A percentile compares a stretch with the other conserved stretches of the same genome.
These are phyloP conservation scores for Dothidotthia symphoricarpi DNA, from an alignment of 2,329 filamentous ascomycete species.

Conservation along the genomic window DNA sequence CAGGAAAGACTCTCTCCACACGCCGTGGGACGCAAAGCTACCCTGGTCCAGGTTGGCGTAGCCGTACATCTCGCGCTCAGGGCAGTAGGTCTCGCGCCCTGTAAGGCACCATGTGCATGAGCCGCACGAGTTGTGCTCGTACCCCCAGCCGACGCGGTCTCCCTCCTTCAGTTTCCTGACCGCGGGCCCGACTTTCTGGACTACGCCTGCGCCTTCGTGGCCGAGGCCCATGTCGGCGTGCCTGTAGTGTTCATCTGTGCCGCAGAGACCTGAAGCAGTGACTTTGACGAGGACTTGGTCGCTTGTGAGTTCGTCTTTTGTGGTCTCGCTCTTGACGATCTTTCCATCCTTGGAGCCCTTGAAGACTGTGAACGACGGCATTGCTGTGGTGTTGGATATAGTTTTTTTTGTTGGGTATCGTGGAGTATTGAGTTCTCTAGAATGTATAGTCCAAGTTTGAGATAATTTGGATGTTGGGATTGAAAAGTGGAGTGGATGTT, in stretches of 20 bases:
- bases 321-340: conserved; percentile 53
- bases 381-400: conserved; percentile 14
- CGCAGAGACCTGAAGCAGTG: conserved; percentile 67
- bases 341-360: conserved; percentile 60
- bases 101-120: conserved; percentile 48
- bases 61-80: conserved; percentile 46
- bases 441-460: no score
- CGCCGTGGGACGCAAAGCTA: conserved; percentile 46
- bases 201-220: conserved; percentile 56
- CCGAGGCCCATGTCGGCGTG: conserved; percentile 50
- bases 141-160: conserved; percentile 54
- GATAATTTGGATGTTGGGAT: no score
- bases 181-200: conserved; percentile 50
- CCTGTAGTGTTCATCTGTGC: conserved; percentile 54
- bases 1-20: conserved; percentile 52
- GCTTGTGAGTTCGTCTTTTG: conserved; percentile 44
- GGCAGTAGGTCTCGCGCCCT: conserved; percentile 48
- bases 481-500: no score
- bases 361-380: conserved; percentile 60
- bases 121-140: conserved; percentile 47
- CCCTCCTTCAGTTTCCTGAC: conserved; percentile 51
- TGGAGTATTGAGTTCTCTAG: no score
- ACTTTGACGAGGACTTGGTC: conserved; percentile 63
- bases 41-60: conserved; percentile 49
- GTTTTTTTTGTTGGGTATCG: neutral